Percentiles rank a stretch among this genome's conserved stretches.
These are phyloP conservation scores for Penicillium cinerascens DNA, from an alignment of 495 filamentous ascomycete genomes.

Conservation along the genomic window DNA sequence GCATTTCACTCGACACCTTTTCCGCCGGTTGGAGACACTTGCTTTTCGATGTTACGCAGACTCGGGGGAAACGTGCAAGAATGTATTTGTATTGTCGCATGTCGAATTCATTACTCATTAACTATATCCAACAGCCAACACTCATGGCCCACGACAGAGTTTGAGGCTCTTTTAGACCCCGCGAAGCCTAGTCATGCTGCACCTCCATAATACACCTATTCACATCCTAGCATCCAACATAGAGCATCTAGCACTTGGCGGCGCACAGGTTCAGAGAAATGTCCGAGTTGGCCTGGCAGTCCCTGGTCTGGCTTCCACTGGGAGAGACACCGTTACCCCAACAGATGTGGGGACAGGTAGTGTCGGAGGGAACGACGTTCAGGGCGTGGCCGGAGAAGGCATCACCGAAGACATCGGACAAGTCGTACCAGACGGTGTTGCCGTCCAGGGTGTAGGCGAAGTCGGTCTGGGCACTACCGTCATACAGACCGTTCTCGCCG, in stretches of 20 bases:
- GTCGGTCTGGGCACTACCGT: constrained; percentile 49
- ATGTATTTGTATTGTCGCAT: not conserved
- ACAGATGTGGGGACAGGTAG: constrained; percentile 43
- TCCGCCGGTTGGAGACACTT: too few species aligned
- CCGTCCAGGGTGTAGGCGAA: constrained; percentile 54
- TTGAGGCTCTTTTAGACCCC: not conserved
- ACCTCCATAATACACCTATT: not conserved
- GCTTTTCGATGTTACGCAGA: not conserved
- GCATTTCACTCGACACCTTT: too few species aligned
- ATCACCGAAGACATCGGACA: constrained; percentile 54
- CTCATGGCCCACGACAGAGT: not conserved
- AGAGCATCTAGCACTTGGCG: constrained; percentile 19
- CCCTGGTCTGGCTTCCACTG: constrained; percentile 50
- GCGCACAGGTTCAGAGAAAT: constrained; percentile 34
- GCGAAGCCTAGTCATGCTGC: not conserved
- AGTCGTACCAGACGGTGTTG: constrained; percentile 51
- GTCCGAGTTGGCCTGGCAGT: constrained; percentile 34
- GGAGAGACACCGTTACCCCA: constrained; percentile 49
- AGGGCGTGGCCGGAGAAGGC: constrained; percentile 49
- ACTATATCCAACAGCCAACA: not conserved
- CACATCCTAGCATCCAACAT: not conserved
- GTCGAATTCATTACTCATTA: not conserved
- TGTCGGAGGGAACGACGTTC: constrained; percentile 34
- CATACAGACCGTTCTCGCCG: constrained; percentile 48
- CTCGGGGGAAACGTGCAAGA: not conserved